Conservation (phyloP, 441 rosid species). For the Euphorbia neoarborescens region DNA sequence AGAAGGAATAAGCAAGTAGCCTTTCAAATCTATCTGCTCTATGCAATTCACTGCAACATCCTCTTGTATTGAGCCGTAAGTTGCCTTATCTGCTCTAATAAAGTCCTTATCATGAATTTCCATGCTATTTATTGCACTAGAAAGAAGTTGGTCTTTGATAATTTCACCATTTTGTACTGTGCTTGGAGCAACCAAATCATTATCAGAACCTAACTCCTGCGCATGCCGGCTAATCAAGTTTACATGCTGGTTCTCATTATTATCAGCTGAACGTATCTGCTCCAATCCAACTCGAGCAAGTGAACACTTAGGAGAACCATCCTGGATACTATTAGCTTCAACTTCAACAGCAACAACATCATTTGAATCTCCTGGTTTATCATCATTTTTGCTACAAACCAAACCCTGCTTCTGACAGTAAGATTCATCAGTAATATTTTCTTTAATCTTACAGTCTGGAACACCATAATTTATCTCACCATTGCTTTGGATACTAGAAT, state of each 20-base stretch:
- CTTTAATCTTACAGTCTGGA: slow-evolving; percentile 14
- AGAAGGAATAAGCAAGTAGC: slow-evolving; percentile 16
- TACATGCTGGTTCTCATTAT: slow-evolving; percentile 14
- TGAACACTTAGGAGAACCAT: slow-evolving; percentile 15
- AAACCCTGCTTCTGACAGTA: slow-evolving; percentile 17
- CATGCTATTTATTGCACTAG: slow-evolving; percentile 22
- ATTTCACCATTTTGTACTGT: slow-evolving; percentile 20
- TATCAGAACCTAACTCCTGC: slow-evolving; percentile 17
- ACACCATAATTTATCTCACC: slow-evolving; percentile 5
- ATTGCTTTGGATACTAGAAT: slow-evolving; percentile 11
- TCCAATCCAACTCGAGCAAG: slow-evolving; percentile 15
- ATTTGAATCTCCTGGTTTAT: slow-evolving; percentile 21
- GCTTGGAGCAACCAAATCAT: slow-evolving; percentile 17
- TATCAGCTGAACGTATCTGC: not conserved
- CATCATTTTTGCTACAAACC: slow-evolving; percentile 16
- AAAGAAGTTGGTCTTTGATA: slow-evolving; percentile 22
- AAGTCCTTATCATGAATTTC: slow-evolving; percentile 21
- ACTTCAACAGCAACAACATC: slow-evolving; percentile 19
- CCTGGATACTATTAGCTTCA: slow-evolving; percentile 19
- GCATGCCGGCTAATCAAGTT: slow-evolving; percentile 19
- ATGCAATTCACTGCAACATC: slow-evolving; percentile 15
- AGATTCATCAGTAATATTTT: slow-evolving; percentile 14
- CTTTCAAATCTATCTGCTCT: slow-evolving; percentile 22
- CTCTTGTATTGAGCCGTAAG: slow-evolving; percentile 13
- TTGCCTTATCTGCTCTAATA: slow-evolving; percentile 19